A percentile compares a stretch with the other conserved stretches of the same genome.
Conservation (phyloP, 1,284 basidiomycete genomes). For the Fomitiporia mediterranea region DNA sequence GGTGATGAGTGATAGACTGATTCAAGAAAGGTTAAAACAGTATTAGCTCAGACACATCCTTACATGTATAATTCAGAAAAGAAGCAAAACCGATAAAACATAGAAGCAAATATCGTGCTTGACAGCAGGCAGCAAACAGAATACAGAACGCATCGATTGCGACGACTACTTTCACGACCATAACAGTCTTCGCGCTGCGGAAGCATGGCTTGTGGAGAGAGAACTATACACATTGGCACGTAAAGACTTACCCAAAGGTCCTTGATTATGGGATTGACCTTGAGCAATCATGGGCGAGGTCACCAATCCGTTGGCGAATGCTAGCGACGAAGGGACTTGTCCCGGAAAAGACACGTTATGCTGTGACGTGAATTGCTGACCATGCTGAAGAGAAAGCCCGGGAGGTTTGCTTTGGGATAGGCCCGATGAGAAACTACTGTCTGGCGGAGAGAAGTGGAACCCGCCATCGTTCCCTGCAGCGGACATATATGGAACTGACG, state of each 20-base stretch:
- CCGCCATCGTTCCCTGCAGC: slow-evolving; percentile 19
- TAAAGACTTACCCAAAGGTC: slow-evolving; percentile 17
- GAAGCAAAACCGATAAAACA: not conserved
- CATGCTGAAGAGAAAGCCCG: slow-evolving; percentile 13
- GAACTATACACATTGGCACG: slow-evolving; percentile 7
- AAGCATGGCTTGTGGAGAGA: slow-evolving; percentile 55
- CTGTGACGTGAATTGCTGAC: slow-evolving; percentile 6
- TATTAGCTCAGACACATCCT: slow-evolving; percentile 12
- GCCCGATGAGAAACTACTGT: slow-evolving; percentile 20
- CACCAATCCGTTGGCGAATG: not conserved
- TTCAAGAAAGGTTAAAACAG: slow-evolving; percentile 4
- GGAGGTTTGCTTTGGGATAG: slow-evolving; percentile 14
- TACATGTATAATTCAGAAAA: slow-evolving; percentile 3
- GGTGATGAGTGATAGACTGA: not conserved
- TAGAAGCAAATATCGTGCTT: not conserved
- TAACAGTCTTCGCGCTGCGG: slow-evolving; percentile 49
- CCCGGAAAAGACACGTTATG: not conserved
- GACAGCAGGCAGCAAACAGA: not conserved
- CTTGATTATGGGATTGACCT: slow-evolving; percentile 6
- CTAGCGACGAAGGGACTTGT: slow-evolving; percentile 5
- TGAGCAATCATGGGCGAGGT: slow-evolving; percentile 9
- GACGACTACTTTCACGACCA: slow-evolving; percentile 7
- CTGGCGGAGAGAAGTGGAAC: slow-evolving; percentile 18
- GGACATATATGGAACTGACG: slow-evolving; percentile 38
- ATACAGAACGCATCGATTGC: not conserved